phyloP scores from a whole-genome alignment of 1,139 yeast genomes.

The Lodderomyces pseudojiufengensis region DNA sequence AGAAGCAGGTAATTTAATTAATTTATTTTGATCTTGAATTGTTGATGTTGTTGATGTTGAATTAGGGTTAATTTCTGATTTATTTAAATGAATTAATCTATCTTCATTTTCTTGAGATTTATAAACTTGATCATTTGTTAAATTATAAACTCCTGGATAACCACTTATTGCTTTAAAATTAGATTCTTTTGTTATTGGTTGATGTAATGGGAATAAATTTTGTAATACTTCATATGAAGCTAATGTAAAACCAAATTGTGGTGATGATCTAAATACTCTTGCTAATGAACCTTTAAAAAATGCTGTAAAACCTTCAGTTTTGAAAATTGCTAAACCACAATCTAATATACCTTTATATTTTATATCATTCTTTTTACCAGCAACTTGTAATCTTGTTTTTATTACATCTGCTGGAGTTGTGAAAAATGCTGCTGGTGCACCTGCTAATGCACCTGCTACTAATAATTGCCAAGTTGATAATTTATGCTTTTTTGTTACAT shows the following conservation, averaged over 20 bases:
- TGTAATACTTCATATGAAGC: conserved; percentile 90
- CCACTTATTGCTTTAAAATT: conserved; percentile 45
- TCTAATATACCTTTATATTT: conserved; percentile 73
- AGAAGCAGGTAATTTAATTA: conserved; percentile 42
- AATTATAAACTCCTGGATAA: conserved; percentile 46
- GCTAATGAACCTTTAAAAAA: conserved; percentile 97
- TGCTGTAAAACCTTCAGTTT: conserved; percentile 73
- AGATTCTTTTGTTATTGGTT: conserved; percentile 44
- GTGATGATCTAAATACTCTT: conserved; percentile 90
- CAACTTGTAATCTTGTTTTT: conserved; percentile 91
- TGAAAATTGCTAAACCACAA: conserved; percentile 69
- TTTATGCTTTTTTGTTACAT: conserved; percentile 41
- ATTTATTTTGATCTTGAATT: conserved; percentile 26
- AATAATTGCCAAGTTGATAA: conserved; percentile 82
- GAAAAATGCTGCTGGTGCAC: conserved; percentile 95
- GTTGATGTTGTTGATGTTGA: conserved; percentile 14
- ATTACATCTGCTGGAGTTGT: conserved; percentile 97
- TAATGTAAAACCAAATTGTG: conserved; percentile 95
- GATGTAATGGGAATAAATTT: conserved; percentile 43
- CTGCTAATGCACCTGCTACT: conserved; percentile 90
- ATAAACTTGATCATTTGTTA: conserved; percentile 46
- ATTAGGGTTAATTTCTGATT: conserved; percentile 24
- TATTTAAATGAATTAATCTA: conserved; percentile 38
- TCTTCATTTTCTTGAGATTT: conserved; percentile 34
- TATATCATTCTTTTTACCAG: conserved; percentile 72